phyloP scores from a whole-genome alignment of 2,329 filamentous ascomycete species.

The Apiospora pterosperma region DNA sequence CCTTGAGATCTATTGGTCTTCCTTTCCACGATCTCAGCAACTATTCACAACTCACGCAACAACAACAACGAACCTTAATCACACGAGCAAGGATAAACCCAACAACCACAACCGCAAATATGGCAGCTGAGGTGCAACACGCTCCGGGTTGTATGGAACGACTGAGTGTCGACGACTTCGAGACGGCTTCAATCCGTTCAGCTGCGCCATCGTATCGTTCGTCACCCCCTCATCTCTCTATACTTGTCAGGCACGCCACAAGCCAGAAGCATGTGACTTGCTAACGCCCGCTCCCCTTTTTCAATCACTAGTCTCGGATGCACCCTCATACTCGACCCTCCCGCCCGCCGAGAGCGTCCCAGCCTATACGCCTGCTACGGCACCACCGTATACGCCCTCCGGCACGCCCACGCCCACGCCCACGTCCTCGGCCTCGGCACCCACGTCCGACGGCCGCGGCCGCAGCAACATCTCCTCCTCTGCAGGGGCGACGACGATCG shows the following conservation, averaged over 20 bases:
- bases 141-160: conserved; percentile 18
- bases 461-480: conserved; percentile 9
- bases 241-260: background rate
- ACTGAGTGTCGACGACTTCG: conserved; percentile 53
- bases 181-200: conserved; percentile 64
- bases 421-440: conserved; percentile 33
- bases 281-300: background rate
- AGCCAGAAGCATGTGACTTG: background rate
- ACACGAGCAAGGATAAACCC: background rate
- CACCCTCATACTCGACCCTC: conserved; percentile 61
- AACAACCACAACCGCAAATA: conserved; percentile 10
- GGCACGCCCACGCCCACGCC: conserved; percentile 15
- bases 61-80: background rate
- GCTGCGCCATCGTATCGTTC: conserved; percentile 65
- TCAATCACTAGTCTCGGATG: conserved; percentile 51
- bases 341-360: conserved; percentile 36
- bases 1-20: conserved; percentile 1
- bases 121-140: conserved; percentile 25
- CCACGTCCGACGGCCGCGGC: conserved; percentile 21
- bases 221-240: background rate
- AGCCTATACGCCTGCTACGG: conserved; percentile 12
- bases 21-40: background rate
- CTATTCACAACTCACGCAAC: background rate
- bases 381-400: conserved; percentile 18
- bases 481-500: conserved; percentile 28